Conservation (phyloP, 2,329 filamentous ascomycete genomes). For the Ascochyta koolunga region DNA sequence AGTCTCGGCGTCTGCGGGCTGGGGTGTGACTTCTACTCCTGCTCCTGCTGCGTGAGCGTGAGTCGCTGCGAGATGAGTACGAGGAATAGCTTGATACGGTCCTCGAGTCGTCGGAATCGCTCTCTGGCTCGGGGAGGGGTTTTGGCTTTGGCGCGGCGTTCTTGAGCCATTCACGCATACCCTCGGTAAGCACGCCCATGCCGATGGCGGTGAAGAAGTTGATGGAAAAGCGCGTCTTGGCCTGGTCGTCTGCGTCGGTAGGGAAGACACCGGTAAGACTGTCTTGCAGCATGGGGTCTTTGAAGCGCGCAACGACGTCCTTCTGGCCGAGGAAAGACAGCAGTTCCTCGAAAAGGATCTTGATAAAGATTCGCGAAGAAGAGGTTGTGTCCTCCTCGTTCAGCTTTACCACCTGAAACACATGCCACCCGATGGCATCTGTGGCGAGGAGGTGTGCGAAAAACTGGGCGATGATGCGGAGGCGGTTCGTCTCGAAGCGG, state of each 20-base stretch:
- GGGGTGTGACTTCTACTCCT: slow-evolving; percentile 24
- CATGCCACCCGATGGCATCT: slow-evolving; percentile 92
- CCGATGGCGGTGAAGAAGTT: slow-evolving; percentile 99
- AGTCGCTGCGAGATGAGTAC: slow-evolving; percentile 39
- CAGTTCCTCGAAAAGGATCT: slow-evolving; percentile 94
- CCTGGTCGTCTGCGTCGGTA: slow-evolving; percentile 75
- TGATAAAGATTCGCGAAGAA: slow-evolving; percentile 96
- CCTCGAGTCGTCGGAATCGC: slow-evolving; percentile 41
- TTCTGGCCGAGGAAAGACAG: slow-evolving; percentile 84
- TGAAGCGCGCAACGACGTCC: slow-evolving; percentile 77
- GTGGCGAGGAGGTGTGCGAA: slow-evolving; percentile 90
- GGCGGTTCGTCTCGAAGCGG: slow-evolving; percentile 91
- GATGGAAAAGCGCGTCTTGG: slow-evolving; percentile 94
- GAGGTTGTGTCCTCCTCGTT: slow-evolving; percentile 98
- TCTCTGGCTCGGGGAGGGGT: slow-evolving; percentile 53
- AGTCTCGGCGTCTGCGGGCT: slow-evolving; percentile 7
- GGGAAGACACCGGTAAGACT: slow-evolving; percentile 89
- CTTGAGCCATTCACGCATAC: slow-evolving; percentile 89
- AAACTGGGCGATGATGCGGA: slow-evolving; percentile 93
- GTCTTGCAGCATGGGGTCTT: slow-evolving; percentile 74
- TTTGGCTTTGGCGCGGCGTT: slow-evolving; percentile 83
- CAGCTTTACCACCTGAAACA: slow-evolving; percentile 80
- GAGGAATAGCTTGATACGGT: slow-evolving; percentile 44
- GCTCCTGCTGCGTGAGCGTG: slow-evolving; percentile 32
- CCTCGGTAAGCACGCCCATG: slow-evolving; percentile 92